Evolutionary conservation across 371 early-diverging fungal genomes (phyloP).

Genomic region (Polyrhizophydium stewartii): DNA sequence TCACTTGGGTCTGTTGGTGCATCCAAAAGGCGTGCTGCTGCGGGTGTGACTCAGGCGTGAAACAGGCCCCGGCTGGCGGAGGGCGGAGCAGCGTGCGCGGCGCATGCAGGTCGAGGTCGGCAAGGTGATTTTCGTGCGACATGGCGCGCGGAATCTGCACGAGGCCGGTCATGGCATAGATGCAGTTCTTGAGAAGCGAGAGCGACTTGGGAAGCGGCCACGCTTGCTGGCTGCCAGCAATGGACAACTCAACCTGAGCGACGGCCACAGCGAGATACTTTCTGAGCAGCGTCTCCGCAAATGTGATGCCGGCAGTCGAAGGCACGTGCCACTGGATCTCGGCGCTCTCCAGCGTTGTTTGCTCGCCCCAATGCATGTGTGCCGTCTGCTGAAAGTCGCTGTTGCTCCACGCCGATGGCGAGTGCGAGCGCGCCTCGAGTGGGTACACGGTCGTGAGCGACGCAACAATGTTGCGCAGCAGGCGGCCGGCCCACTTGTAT

Average conservation of each 20-base stretch:
- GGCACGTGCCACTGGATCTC: constrained; percentile 79
- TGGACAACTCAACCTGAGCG: constrained; percentile 42
- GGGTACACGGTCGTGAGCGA: constrained; percentile 52
- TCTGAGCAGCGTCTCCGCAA: constrained; percentile 60
- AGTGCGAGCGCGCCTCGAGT: constrained; percentile 43
- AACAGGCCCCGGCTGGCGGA: constrained; percentile 51
- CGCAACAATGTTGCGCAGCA: constrained; percentile 44
- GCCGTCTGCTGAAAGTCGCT: constrained; percentile 50
- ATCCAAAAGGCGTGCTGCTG: no score
- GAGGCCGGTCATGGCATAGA: constrained; percentile 11
- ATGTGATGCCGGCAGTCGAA: constrained; percentile 56
- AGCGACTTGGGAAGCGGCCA: constrained; percentile 26
- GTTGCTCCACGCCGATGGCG: constrained; percentile 52
- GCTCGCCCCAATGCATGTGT: constrained; percentile 74
- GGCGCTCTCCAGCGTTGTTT: constrained; percentile 48
- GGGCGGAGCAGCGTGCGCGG: constrained; percentile 46
- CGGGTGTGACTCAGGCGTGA: neutral
- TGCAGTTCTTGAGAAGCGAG: constrained; percentile 38
- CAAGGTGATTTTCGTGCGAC: constrained; percentile 8
- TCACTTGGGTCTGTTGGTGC: no score
- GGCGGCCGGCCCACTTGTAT: constrained; percentile 68
- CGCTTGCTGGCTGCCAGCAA: constrained; percentile 18
- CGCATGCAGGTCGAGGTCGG: neutral
- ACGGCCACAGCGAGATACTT: constrained; percentile 45
- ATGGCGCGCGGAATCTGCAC: constrained; percentile 14